Evolutionary conservation across 768 basidiomycete genomes (phyloP), one percentile per base, ranked within the genome.

Genomic region (Melanogaster broomeanus): DNA sequence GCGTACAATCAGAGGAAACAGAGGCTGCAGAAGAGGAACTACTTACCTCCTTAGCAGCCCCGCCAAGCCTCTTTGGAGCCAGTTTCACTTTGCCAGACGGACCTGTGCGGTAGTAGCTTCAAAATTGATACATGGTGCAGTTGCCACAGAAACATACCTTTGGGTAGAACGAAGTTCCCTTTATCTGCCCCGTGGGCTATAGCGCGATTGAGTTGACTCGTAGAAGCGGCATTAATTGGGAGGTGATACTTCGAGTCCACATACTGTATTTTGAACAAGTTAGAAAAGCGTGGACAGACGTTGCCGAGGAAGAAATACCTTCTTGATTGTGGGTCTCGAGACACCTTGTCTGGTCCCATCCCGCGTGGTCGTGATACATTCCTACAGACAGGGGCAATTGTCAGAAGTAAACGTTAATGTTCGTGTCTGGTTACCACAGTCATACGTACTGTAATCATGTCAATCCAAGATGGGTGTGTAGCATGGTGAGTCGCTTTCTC

Each of bases 281-380:
- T 33, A 30, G 33, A 46, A 3, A 28, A 10, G 7, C 21, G 13
- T 7, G 19, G 4, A 27, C n/a, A 22, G 21, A 49, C 52, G 52
- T 9, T 3, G 39, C 15, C n/a, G 19, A 19, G 30, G 44, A 67
- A 52, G 42, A 81, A 80, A 58, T 51, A 89, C 86, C 80, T 90
- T 90, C 83, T 94, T 95, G 71, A 94, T 87, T 7, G 77, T 77
- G 19, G 75, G 72, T 42, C 93, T 80, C 13, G 90, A 93, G 34
- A 91, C 91, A 53, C 90, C 91, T 48, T 72, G 59, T 42, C 87
- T 83, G 24, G 77, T 74, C 33, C 88, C 87, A 37, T 85, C 84
- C 58, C 80, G 81, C 65, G 85, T 74, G 30, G 71, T 75, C 49
- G 72, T 63, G 66, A 94, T 88, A 62, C 87, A 88, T 70, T 90